A percentile compares a stretch with the other conserved stretches of the same genome.
phyloP scores from a whole-genome alignment of 345 rosid genomes.

The Eutrema heterophyllum region DNA sequence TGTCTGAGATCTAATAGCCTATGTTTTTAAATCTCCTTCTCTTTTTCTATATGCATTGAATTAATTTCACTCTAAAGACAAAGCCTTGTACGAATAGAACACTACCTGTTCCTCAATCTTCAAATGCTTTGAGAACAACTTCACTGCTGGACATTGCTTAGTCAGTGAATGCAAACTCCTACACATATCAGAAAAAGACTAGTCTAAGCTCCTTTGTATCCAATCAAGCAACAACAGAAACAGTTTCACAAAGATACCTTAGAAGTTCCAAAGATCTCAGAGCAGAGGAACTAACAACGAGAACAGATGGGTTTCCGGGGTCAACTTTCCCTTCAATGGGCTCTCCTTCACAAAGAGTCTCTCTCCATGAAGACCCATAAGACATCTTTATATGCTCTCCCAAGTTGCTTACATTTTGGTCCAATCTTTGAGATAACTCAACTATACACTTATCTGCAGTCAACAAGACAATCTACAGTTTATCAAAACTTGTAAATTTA shows the following conservation, averaged over 20 bases:
- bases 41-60: background rate
- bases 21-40: background rate
- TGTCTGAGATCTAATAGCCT: background rate
- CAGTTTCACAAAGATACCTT: conserved; percentile 36
- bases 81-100: conserved; percentile 2
- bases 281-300: conserved; percentile 64
- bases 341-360: conserved; percentile 47
- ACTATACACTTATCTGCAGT: conserved; percentile 53
- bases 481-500: background rate
- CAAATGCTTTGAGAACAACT: conserved; percentile 86
- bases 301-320: conserved; percentile 70
- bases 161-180: conserved; percentile 71
- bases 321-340: conserved; percentile 46
- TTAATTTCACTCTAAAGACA: background rate
- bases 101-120: conserved; percentile 87
- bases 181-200: background rate
- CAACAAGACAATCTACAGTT: background rate
- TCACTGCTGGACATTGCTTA: conserved; percentile 62
- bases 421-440: conserved; percentile 41
- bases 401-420: conserved; percentile 43
- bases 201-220: background rate
- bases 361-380: conserved; percentile 61
- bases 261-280: conserved; percentile 64
- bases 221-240: background rate
- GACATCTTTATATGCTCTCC: conserved; percentile 51